phyloP scores from a whole-genome alignment of 805 yeast species.

The Lachancea lanzarotensis region DNA sequence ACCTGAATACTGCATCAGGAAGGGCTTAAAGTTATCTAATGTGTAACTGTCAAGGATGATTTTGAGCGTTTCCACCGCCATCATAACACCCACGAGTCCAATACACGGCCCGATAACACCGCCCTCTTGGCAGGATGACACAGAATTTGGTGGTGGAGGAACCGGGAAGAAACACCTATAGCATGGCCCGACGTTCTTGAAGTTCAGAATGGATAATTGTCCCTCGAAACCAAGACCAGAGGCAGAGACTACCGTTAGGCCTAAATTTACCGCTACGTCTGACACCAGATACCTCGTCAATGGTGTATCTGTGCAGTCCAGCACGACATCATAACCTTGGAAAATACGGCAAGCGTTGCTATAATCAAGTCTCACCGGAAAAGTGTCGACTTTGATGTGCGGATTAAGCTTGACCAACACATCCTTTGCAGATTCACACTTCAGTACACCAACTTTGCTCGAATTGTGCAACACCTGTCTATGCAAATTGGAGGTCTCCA shows the following conservation, averaged over 20 bases:
- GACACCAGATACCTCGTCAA: conserved; percentile 77
- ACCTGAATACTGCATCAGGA: conserved; percentile 60
- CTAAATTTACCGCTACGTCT: conserved; percentile 67
- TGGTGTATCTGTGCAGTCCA: conserved; percentile 96
- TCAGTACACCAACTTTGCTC: conserved; percentile 56
- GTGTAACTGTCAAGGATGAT: conserved; percentile 53
- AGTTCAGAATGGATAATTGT: conserved; percentile 74
- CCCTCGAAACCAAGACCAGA: conserved; percentile 92
- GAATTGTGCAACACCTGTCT: conserved; percentile 80
- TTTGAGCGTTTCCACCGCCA: conserved; percentile 84
- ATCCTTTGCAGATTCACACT: conserved; percentile 71
- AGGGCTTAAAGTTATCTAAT: conserved; percentile 53
- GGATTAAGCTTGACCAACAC: conserved; percentile 60
- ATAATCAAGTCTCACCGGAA: conserved; percentile 45
- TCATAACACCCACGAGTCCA: conserved; percentile 80
- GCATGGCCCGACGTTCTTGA: conserved; percentile 69
- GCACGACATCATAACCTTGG: conserved; percentile 59
- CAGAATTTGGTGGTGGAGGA: conserved; percentile 81
- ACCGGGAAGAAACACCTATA: conserved; percentile 88
- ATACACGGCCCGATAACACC: conserved; percentile 97
- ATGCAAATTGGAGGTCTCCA: conserved; percentile 80
- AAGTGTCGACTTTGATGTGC: conserved; percentile 46
- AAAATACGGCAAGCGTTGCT: conserved; percentile 60
- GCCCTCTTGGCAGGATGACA: conserved; percentile 84
- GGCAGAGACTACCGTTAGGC: conserved; percentile 77